Base-by-base conservation (phyloP, 805 yeast genomes). In the Candida parachauliodes region DNA sequence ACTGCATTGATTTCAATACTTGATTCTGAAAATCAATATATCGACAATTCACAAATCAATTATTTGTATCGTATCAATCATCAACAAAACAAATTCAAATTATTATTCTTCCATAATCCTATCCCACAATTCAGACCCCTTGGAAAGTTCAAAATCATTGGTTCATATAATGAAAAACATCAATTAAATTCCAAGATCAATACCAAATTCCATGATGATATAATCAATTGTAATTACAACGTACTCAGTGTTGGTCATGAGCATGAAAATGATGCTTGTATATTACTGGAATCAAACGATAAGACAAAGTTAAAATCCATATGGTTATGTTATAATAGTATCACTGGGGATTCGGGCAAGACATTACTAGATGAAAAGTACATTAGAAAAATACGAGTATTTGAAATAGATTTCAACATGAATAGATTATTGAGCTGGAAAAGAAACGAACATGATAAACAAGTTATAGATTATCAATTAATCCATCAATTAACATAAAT, bases 231-330 rank as follows among this genome's bases (percentile, higher is more conserved):
- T 32, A 65, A 65, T 7, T 66, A 65, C 44, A 49, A 61, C 25
- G 70, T 52, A 5, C 58, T 66, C 1, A 54, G 62, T 6, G 72
- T 65, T 4, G 70, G 71, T 6, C 72, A 68, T 42, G 72, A 68
- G 43, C 72, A 68, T 43, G 65, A 60, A 30, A 68, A 68, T 43
- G 72, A 67, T 40, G 70, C 67, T 2, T 68, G 73, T 37, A 47
- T 68, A 16, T 42, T 62, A 38, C 21, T 28, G 28, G 46, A 40
- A 26, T 7, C 30, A 27, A 41, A 39, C 6, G 33, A 21, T 4
- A 37, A 28, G 2, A 22, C 9, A 22, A 34, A 42, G 16, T 44
- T 45, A 20, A 12, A 19, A 6, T 25, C 28, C 3, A 52, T 64
- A 30, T 65, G 70, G 65, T 51, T 68, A 22, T 68, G 73, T 44